Evolutionary conservation across 345 rosid species (phyloP).

Genomic region (Gossypium thurberi): DNA sequence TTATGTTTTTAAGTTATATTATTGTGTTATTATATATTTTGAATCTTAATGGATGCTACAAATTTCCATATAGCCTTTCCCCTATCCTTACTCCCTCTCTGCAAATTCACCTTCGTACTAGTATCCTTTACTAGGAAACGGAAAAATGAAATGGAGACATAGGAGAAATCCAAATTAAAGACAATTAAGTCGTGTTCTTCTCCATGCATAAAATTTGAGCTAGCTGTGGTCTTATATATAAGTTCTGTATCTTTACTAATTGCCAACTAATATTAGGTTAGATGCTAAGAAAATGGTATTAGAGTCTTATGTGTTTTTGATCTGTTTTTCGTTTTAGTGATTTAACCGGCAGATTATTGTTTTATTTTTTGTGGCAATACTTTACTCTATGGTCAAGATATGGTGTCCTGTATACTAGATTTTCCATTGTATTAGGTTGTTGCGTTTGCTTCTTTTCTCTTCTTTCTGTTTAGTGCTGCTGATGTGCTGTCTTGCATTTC

Average conservation of each 20-base stretch:
- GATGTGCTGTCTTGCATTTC: not conserved
- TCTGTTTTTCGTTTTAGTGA: constrained; percentile 8
- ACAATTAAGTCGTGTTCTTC: not conserved
- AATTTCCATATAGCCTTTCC: not conserved
- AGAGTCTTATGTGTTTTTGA: not conserved
- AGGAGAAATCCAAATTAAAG: not conserved
- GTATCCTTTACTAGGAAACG: not conserved
- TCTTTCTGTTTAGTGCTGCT: not conserved
- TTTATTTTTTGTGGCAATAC: not conserved
- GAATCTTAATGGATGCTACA: not conserved
- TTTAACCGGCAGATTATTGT: not conserved
- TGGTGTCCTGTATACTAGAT: not conserved
- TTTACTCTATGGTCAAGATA: not conserved
- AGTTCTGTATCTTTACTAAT: not conserved
- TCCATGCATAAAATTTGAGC: not conserved
- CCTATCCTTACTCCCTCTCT: not conserved
- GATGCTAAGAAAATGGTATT: not conserved
- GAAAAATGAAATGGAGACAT: not conserved
- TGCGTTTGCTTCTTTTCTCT: not conserved
- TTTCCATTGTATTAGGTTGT: not conserved
- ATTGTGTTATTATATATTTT: constrained; percentile 4
- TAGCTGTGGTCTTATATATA: not conserved
- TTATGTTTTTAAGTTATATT: not conserved
- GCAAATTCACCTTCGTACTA: not conserved
- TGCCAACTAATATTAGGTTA: not conserved